phyloP scores from a whole-genome alignment of 2,329 filamentous ascomycete genomes.

The Beauveria brongniartii region DNA sequence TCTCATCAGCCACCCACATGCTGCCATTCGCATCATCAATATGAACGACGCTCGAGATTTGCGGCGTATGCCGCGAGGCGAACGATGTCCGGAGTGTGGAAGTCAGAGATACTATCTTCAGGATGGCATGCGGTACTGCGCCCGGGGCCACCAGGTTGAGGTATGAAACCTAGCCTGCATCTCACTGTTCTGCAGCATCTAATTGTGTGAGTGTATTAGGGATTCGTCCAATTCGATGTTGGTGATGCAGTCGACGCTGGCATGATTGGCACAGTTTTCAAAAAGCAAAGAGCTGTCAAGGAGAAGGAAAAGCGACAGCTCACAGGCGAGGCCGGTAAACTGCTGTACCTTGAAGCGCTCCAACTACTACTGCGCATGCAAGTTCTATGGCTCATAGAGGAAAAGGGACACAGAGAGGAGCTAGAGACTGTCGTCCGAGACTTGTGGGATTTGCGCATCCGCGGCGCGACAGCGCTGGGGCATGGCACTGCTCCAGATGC shows the following conservation, averaged over 20 bases:
- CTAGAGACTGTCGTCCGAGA: conserved; percentile 74
- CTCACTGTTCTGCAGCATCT: background rate
- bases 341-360: conserved; percentile 74
- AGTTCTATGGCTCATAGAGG: conserved; percentile 61
- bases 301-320: conserved; percentile 49
- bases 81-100: conserved; percentile 58
- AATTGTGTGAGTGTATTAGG: conserved; percentile 23
- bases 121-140: conserved; percentile 70
- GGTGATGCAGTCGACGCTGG: conserved; percentile 67
- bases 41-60: conserved; percentile 37
- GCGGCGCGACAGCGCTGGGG: conserved; percentile 32
- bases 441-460: conserved; percentile 69
- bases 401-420: conserved; percentile 59
- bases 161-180: conserved; percentile 31
- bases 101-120: conserved; percentile 65
- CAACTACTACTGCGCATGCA: conserved; percentile 83
- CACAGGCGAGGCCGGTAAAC: conserved; percentile 58
- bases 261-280: conserved; percentile 44
- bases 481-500: background rate
- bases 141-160: conserved; percentile 72
- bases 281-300: conserved; percentile 49
- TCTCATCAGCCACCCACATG: background rate
- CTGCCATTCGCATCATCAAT: background rate
- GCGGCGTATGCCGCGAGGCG: conserved; percentile 43
- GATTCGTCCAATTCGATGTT: conserved; percentile 46